Conservation (phyloP, 768 basidiomycete genomes). For the Russula abietina region DNA sequence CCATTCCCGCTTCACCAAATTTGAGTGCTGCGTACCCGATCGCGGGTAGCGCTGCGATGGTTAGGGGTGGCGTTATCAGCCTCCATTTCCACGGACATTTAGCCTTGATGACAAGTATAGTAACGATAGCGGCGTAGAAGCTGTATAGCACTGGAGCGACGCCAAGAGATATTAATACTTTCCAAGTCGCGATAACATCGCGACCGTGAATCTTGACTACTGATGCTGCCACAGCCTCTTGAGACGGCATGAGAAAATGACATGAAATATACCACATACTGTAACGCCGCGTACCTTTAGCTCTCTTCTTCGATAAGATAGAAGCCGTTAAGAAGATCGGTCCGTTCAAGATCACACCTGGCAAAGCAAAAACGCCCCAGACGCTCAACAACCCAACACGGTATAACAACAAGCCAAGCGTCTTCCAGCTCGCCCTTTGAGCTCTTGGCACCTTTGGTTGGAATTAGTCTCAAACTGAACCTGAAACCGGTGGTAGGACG, state of each 20-base stretch:
- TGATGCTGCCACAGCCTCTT: constrained; percentile 93
- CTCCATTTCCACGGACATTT: constrained; percentile 56
- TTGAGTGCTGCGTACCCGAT: constrained; percentile 91
- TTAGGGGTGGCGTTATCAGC: constrained; percentile 68
- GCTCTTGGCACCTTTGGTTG: constrained; percentile 69
- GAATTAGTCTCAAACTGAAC: constrained; percentile 6
- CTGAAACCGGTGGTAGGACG: constrained; percentile 18
- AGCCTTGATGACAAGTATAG: constrained; percentile 60
- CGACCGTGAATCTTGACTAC: constrained; percentile 88
- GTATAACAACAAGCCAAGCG: constrained; percentile 75
- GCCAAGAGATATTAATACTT: constrained; percentile 87
- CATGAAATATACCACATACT: neutral
- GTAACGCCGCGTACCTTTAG: constrained; percentile 53
- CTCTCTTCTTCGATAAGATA: constrained; percentile 75
- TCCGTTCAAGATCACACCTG: constrained; percentile 84
- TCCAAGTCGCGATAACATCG: constrained; percentile 95
- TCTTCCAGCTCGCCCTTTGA: constrained; percentile 79
- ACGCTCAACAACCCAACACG: constrained; percentile 66
- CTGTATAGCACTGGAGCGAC: constrained; percentile 80
- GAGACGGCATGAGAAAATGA: neutral
- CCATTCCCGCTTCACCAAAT: constrained; percentile 96
- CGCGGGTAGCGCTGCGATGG: constrained; percentile 66
- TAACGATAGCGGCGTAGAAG: constrained; percentile 75
- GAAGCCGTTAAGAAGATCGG: constrained; percentile 95
- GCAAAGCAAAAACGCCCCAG: constrained; percentile 81